Base-by-base conservation (phyloP, 2,329 filamentous ascomycete species). In the Chrysosporium keratinophilum region DNA sequence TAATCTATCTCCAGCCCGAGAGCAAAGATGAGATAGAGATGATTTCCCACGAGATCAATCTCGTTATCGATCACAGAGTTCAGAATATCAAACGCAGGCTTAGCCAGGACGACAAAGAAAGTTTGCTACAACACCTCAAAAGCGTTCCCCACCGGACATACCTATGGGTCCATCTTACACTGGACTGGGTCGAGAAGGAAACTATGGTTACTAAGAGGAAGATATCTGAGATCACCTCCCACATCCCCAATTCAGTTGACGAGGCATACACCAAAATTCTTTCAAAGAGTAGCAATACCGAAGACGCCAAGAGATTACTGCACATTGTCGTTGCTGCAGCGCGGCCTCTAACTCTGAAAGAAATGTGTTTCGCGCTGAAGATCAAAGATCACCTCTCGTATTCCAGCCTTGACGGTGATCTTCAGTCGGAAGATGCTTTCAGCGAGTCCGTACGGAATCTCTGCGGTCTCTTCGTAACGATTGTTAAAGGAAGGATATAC, bases 131-230 rank as follows among this genome's bases (percentile, higher is more conserved):
- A 60, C 64, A 47, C 50, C n/a, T n/a, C n/a, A n/a, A n/a, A n/a
- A n/a, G n/a, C n/a, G n/a, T n/a, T n/a, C 62, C 1, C 60, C 23
- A 71, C 28, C 62, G 66, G 9, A 74, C 69, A 1, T 74, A 73
- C 56, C 63, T 74, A 0, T 74, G 71, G 71, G 61, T 72, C 1
- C 52, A 63, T 54, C 63, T 72, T 0, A 68, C 59, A 0, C 57
- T 73, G 1, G n/a, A n/a, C n/a, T n/a, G n/a, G n/a, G n/a, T n/a
- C n/a, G 43, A 63, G 5, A 42, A 54, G 2, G 59, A 31, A 35
- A 20, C 39, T 15, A 53, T 55, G 14, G 37, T 54, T 39, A 43
- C 43, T 54, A 57, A 55, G 41, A 62, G 54, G 33, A 62, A 57
- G 3, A 39, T 65, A 15, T 41, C 61, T 9, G 35, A 35, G 5